Conservation (phyloP, 139 green algal genomes). For the Tetraselmis striata region DNA sequence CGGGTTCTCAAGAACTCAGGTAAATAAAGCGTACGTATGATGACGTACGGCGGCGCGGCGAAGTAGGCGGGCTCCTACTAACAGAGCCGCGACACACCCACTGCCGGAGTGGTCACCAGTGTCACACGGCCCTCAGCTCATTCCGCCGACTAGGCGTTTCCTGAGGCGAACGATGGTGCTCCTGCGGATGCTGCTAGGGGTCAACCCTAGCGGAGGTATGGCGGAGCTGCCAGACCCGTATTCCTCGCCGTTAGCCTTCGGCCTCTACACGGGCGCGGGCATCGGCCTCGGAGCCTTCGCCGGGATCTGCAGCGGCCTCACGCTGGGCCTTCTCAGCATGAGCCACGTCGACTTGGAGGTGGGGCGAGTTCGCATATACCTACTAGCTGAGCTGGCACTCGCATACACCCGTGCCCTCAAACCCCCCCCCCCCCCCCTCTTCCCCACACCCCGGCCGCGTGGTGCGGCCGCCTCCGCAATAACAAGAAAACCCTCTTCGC, state of each 20-base stretch:
- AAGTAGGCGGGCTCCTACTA: too few relatives aligned
- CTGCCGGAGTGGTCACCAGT: too few relatives aligned
- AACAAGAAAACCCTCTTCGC: not conserved
- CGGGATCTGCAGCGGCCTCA: constrained; percentile 69
- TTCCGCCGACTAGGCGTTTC: too few relatives aligned
- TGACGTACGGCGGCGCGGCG: too few relatives aligned
- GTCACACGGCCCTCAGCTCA: too few relatives aligned
- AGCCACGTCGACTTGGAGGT: constrained; percentile 60
- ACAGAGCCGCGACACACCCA: too few relatives aligned
- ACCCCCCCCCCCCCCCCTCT: too few relatives aligned
- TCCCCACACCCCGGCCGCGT: too few relatives aligned
- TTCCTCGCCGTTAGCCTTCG: constrained; percentile 1
- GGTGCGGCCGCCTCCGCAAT: not conserved
- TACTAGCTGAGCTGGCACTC: not conserved
- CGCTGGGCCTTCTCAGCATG: constrained; percentile 66
- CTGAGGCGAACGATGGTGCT: not conserved
- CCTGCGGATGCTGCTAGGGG: not conserved
- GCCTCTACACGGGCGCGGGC: constrained; percentile 14
- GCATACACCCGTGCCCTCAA: too few relatives aligned
- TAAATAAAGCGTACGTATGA: too few relatives aligned
- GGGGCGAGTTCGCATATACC: constrained; percentile 1
- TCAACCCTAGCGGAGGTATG: not conserved
- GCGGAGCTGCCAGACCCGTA: not conserved
- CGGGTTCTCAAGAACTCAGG: too few relatives aligned
- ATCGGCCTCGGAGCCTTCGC: constrained; percentile 40